Conservation (phyloP, 108 stramenopile species). For the Seminavis robusta region DNA sequence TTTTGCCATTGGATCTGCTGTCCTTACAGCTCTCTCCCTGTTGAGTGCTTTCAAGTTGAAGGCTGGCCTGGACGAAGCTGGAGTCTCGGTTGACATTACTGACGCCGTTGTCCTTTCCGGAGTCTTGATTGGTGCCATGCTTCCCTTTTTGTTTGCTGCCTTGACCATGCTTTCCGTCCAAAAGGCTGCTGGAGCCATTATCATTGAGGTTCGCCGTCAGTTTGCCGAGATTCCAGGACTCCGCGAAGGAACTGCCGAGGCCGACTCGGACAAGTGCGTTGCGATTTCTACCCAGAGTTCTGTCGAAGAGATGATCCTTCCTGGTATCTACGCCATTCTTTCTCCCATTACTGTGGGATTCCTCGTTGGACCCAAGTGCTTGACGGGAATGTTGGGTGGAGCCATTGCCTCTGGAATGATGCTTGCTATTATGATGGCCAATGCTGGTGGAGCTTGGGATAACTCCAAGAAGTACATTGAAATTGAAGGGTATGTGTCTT, state of each 20-base stretch:
- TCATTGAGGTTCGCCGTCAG: conserved; percentile 92
- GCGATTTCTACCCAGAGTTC: conserved; percentile 66
- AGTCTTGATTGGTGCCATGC: conserved; percentile 91
- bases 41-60: conserved; percentile 87
- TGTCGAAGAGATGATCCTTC: conserved; percentile 79
- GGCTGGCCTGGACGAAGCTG: conserved; percentile 46
- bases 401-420: conserved; percentile 86
- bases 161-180: conserved; percentile 97
- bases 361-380: conserved; percentile 66
- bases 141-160: conserved; percentile 95
- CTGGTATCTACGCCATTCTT: conserved; percentile 70
- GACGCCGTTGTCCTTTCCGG: conserved; percentile 86
- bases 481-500: conserved; percentile 69
- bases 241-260: conserved; percentile 70
- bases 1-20: conserved; percentile 95
- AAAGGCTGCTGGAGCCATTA: conserved; percentile 93
- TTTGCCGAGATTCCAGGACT: conserved; percentile 78
- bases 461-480: conserved; percentile 96
- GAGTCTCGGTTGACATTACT: conserved; percentile 53
- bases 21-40: conserved; percentile 87
- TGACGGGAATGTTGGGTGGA: conserved; percentile 77
- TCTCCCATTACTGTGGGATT: conserved; percentile 74
- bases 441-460: conserved; percentile 98
- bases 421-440: conserved; percentile 93
- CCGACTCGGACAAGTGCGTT: conserved; percentile 77